Conservation (phyloP, 1,284 basidiomycete genomes). For the Cryptococcus floricola region DNA sequence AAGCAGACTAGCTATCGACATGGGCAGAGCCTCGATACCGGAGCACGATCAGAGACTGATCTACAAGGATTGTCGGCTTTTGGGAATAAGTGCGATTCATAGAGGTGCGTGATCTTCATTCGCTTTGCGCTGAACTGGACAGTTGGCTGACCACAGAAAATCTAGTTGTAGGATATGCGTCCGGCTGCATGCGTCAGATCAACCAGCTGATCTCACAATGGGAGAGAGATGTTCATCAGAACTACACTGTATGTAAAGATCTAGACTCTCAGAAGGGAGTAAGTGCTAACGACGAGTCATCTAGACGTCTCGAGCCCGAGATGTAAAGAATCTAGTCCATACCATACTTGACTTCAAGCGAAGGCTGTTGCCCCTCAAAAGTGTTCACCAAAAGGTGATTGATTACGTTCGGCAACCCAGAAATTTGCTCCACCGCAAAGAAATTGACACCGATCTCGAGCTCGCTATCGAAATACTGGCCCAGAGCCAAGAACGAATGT, state of each 20-base stretch:
- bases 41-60: not conserved
- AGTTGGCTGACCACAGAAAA: not conserved
- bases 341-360: slow-evolving; percentile 1
- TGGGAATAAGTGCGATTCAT: slow-evolving; percentile 2
- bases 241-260: not conserved
- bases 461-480: not conserved
- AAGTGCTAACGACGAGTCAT: not conserved
- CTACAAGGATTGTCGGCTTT: not conserved
- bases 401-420: not conserved
- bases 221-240: not conserved
- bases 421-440: not conserved
- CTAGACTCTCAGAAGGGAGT: not conserved
- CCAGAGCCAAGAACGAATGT: not conserved
- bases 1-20: slow-evolving; percentile 1
- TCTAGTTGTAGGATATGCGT: slow-evolving; percentile 1
- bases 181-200: not conserved
- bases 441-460: not conserved
- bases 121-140: too few species aligned
- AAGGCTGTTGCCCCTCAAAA: not conserved
- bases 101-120: not conserved
- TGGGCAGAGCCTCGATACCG: not conserved
- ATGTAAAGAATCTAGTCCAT: not conserved
- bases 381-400: not conserved
- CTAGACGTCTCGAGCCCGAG: not conserved
- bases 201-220: not conserved